These are phyloP conservation scores for Paracorniculantispora psalliotae DNA, from an alignment of 2,329 filamentous ascomycete species.

Conservation along the genomic window DNA sequence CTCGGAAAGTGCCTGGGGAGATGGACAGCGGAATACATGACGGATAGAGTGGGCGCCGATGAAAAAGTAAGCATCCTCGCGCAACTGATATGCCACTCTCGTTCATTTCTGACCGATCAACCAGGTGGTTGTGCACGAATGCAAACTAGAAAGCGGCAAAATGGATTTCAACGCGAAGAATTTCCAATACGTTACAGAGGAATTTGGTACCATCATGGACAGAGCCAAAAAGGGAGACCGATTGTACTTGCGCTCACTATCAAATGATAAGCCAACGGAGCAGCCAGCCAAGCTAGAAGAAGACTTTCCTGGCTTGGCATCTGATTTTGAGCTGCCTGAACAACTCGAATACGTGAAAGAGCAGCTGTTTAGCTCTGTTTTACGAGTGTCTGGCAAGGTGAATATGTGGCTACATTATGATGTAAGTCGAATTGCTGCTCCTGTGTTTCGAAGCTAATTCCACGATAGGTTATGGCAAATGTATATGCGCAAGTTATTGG, in stretches of 20 bases:
- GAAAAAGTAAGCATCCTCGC: slow-evolving; percentile 48
- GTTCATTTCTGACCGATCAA: slow-evolving; percentile 6
- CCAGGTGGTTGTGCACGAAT: slow-evolving; percentile 70
- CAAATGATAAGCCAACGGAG: slow-evolving; percentile 61
- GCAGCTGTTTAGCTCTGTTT: slow-evolving; percentile 70
- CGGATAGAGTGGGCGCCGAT: slow-evolving; percentile 53
- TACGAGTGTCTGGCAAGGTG: slow-evolving; percentile 74
- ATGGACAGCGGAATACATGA: slow-evolving; percentile 68
- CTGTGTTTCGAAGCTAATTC: slow-evolving; percentile 8
- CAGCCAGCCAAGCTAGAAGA: slow-evolving; percentile 61
- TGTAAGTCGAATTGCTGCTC: slow-evolving; percentile 37
- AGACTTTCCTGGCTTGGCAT: slow-evolving; percentile 66
- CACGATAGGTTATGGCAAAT: slow-evolving; percentile 71
- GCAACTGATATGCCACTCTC: neutral
- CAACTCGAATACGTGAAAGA: slow-evolving; percentile 53
- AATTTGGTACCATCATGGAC: slow-evolving; percentile 62
- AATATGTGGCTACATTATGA: slow-evolving; percentile 92
- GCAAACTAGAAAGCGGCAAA: slow-evolving; percentile 44
- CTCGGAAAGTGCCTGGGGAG: slow-evolving; percentile 61
- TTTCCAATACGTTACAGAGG: slow-evolving; percentile 67
- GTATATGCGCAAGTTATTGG: slow-evolving; percentile 76
- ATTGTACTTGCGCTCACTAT: slow-evolving; percentile 76
- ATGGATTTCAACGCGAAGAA: slow-evolving; percentile 85
- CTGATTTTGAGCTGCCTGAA: slow-evolving; percentile 65
- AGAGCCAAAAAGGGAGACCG: slow-evolving; percentile 54